These are phyloP conservation scores for Trametes sp. DNA, from an alignment of 1,284 basidiomycete genomes.

Conservation along the genomic window DNA sequence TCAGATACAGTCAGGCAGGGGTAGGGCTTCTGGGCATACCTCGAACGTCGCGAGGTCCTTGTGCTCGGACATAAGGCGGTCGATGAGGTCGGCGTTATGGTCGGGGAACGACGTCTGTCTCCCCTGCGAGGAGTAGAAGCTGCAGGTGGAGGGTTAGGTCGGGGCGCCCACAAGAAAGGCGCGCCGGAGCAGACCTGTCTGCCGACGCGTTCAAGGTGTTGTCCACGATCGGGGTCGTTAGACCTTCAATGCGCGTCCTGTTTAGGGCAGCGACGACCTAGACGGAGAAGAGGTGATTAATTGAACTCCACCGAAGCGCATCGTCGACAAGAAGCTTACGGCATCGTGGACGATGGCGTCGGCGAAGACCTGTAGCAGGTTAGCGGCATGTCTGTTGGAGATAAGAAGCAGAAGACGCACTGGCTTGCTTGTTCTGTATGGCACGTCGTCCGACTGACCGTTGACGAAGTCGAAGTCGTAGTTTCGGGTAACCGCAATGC, in stretches of 20 bases:
- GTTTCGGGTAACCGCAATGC: conserved; percentile 75
- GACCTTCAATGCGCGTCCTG: conserved; percentile 51
- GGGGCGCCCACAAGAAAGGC: conserved; percentile 16
- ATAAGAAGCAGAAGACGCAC: conserved; percentile 48
- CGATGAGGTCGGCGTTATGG: conserved; percentile 72
- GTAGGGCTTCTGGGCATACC: conserved; percentile 47
- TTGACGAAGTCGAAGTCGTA: conserved; percentile 77
- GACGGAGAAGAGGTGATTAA: background rate
- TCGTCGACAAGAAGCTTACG: conserved; percentile 27
- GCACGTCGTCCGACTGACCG: conserved; percentile 51
- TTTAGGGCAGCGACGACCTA: conserved; percentile 60
- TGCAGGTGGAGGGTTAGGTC: conserved; percentile 37
- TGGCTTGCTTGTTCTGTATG: conserved; percentile 77
- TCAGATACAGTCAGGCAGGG: conserved; percentile 4
- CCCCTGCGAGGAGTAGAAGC: conserved; percentile 89
- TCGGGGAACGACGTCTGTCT: conserved; percentile 83
- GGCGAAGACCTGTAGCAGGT: conserved; percentile 41
- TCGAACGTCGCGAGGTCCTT: conserved; percentile 71
- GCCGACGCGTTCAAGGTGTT: conserved; percentile 75
- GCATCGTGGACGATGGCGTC: conserved; percentile 35
- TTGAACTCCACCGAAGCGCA: background rate
- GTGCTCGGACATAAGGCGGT: conserved; percentile 56
- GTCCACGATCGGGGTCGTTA: conserved; percentile 49
- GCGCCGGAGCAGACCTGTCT: conserved; percentile 61
- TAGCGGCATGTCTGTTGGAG: conserved; percentile 11